Conservation (phyloP, 176 grass and related monocot genomes). For the Musa beccarii region DNA sequence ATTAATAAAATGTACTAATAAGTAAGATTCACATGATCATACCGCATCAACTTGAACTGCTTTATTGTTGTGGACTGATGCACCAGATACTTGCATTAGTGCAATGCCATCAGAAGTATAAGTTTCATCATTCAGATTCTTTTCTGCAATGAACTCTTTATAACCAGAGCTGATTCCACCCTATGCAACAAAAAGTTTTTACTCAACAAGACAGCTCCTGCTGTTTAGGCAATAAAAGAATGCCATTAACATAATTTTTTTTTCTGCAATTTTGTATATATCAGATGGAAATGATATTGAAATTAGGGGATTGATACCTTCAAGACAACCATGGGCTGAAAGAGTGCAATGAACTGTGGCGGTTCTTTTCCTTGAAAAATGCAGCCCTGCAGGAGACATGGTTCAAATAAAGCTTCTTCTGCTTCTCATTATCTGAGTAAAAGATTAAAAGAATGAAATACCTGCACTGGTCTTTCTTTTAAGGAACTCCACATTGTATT, state of each 20-base stretch:
- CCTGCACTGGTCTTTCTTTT: conserved; percentile 84
- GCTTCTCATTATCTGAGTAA: neutral
- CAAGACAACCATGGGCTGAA: conserved; percentile 85
- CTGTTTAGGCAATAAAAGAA: neutral
- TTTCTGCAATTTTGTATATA: neutral
- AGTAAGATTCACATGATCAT: conserved; percentile 22
- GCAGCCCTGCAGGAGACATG: conserved; percentile 44
- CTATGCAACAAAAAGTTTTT: neutral
- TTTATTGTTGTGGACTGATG: conserved; percentile 69
- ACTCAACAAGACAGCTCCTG: neutral
- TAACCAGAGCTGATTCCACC: no score
- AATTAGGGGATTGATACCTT: conserved; percentile 37
- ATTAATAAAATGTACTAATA: neutral
- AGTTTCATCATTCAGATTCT: neutral
- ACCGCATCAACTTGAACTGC: conserved; percentile 17
- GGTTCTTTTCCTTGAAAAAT: conserved; percentile 6
- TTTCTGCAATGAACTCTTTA: no score
- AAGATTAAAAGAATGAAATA: conserved; percentile 12
- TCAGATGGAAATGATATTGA: neutral
- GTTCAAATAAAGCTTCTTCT: conserved; percentile 18
- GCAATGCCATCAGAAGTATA: conserved; percentile 73
- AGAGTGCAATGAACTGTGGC: conserved; percentile 27
- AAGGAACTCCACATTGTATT: conserved; percentile 76
- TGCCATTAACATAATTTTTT: no score
- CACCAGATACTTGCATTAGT: conserved; percentile 64